Base-by-base conservation (phyloP, 805 yeast species). In the Priceomyces castillae region DNA sequence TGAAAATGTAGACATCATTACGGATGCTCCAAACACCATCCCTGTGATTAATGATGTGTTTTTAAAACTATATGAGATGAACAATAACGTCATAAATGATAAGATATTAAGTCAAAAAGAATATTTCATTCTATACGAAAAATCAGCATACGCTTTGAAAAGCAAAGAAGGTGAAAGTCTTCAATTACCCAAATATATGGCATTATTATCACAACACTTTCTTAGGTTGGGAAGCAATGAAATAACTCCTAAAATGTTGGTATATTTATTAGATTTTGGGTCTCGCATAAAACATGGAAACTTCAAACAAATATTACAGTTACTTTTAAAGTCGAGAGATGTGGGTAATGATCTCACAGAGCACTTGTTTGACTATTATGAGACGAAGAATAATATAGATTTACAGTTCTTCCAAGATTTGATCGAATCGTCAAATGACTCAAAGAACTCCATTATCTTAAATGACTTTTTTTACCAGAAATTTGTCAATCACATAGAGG, bases 191-290 rank as follows among this genome's bases (percentile, higher is more conserved):
- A 56, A 55, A 40, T 68, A 50, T 49, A 46, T 67, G 46, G 54
- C 62, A 1, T 36, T 56, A 2, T 34, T 66, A 26, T 58, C 65
- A 2, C 52, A 47, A 25, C 39, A 48, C 16, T 48, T 61, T 20
- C 41, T 59, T 17, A 43, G 48, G 36, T 39, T 20, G 16, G 35
- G 50, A 7, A 30, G 46, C 3, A 17, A 43, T 9, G 37, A 31
- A 2, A 17, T 58, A 3, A 53, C 66, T 2, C 41, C 58, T 1
- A 43, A 44, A 14, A 41, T 58, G 3, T 48, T 65, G 35, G 62
- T 61, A 1, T 50, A 52, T 22, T 48, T 67, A 0, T 55, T 64
- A 4, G 64, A 59, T 6, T 47, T 69, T 42, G 70, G 64, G 2
- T 43, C 63, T 2, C 12, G 39, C 3, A 28, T 36, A 10, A 42